phyloP scores from a whole-genome alignment of 169 alveolate species.

The Plasmodium falciparum region DNA sequence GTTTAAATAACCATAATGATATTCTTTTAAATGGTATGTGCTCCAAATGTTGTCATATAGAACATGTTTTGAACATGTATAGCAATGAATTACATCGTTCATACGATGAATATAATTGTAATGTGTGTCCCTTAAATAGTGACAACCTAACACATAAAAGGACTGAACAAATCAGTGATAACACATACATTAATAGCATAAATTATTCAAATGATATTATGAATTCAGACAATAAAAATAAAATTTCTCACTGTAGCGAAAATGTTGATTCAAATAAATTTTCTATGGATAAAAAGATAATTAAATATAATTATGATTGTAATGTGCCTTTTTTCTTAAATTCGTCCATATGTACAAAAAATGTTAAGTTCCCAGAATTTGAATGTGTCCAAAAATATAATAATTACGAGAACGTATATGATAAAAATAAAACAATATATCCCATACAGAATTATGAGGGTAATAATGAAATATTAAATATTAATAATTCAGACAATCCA shows the following conservation, averaged over 20 bases:
- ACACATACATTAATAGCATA: constrained; percentile 57
- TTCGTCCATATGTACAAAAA: too few species aligned
- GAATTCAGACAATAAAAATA: constrained; percentile 46
- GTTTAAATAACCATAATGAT: constrained; percentile 41
- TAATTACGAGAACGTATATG: too few species aligned
- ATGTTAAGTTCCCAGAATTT: too few species aligned
- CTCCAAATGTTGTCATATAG: constrained; percentile 21
- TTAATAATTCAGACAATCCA: too few species aligned
- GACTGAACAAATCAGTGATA: constrained; percentile 40
- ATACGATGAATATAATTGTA: constrained; percentile 47
- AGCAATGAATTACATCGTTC: constrained; percentile 53
- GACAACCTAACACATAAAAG: constrained; percentile 40
- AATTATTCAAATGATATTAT: constrained; percentile 35
- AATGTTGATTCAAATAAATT: constrained; percentile 3
- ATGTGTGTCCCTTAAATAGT: constrained; percentile 33
- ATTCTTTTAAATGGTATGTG: constrained; percentile 41
- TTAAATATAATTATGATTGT: too few species aligned
- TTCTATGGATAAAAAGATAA: neutral
- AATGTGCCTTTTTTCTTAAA: too few species aligned
- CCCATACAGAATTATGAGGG: too few species aligned
- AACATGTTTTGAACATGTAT: constrained; percentile 55
- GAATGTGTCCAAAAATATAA: too few species aligned
- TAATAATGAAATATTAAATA: too few species aligned
- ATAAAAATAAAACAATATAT: too few species aligned
- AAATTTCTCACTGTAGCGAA: neutral